A percentile compares a stretch with the other conserved stretches of the same genome.
phyloP scores from a whole-genome alignment of 176 grass and related monocot species.

The Canna indica region DNA sequence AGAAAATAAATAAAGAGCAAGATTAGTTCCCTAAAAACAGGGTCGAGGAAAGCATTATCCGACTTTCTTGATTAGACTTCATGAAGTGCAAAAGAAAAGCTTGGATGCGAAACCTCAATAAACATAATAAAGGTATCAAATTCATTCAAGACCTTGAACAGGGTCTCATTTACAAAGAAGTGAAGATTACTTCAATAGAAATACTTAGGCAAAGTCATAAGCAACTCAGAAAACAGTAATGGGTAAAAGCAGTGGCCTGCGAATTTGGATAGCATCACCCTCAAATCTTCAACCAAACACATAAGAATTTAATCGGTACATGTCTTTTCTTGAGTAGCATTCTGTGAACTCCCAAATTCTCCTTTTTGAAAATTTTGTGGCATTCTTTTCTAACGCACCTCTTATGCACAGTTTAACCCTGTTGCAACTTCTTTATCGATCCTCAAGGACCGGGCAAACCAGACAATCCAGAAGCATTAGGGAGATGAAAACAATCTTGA shows the following conservation, averaged over 20 bases:
- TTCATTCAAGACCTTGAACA: constrained; percentile 2
- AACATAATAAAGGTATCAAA: constrained; percentile 1
- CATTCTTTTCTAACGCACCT: not conserved
- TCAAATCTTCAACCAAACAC: not conserved
- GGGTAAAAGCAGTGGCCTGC: constrained; percentile 5
- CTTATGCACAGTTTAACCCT: not conserved
- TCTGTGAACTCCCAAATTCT: not conserved
- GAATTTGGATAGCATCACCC: constrained; percentile 3
- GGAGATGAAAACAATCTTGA: not conserved
- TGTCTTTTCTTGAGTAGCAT: not conserved
- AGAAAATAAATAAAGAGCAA: no score
- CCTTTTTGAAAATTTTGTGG: not conserved
- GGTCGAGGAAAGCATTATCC: not conserved
- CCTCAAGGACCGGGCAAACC: constrained; percentile 1
- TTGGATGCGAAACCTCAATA: not conserved
- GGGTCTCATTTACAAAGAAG: constrained; percentile 6
- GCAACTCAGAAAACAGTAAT: not conserved
- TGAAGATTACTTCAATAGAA: constrained; percentile 2
- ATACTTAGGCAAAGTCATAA: not conserved
- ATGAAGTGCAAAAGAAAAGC: not conserved
- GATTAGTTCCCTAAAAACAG: not conserved
- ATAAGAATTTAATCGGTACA: not conserved
- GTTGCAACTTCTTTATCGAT: not conserved
- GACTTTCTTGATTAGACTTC: not conserved
- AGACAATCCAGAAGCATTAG: constrained; percentile 1